These are phyloP conservation scores for Suillus tomentosus DNA, from an alignment of 768 basidiomycete species.

Conservation along the genomic window DNA sequence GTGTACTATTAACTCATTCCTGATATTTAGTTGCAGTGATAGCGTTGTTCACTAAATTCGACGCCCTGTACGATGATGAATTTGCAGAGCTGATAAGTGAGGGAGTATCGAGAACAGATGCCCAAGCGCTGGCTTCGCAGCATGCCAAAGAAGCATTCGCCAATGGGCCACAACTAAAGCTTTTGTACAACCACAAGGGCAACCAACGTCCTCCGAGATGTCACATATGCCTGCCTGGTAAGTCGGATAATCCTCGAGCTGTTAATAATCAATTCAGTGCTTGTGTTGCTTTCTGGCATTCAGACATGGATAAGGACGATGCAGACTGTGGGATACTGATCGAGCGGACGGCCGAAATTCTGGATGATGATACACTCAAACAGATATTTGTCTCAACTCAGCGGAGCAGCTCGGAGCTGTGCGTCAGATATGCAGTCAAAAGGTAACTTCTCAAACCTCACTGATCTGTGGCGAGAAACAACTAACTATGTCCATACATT, in stretches of 20 bases:
- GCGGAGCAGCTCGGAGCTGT: background rate
- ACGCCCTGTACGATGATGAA: no score
- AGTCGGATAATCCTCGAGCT: background rate
- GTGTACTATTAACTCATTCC: no score
- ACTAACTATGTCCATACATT: background rate
- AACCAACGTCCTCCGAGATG: background rate
- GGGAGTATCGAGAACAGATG: no score
- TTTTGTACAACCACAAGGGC: no score
- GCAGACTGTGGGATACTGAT: background rate
- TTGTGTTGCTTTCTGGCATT: background rate
- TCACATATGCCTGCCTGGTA: background rate
- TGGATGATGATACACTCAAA: background rate
- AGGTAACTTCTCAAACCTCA: background rate
- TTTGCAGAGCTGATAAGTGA: no score
- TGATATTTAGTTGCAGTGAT: no score
- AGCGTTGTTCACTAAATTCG: no score
- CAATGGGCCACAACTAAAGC: no score
- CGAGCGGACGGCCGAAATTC: background rate
- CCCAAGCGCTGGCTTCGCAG: no score
- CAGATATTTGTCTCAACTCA: background rate
- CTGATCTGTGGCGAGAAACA: background rate
- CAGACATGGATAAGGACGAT: background rate
- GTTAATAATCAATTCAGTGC: background rate
- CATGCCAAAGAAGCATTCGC: no score
- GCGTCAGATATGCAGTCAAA: background rate